Conservation (phyloP, 1,139 yeast genomes). For the Yamadazyma spencermartinsiae region DNA sequence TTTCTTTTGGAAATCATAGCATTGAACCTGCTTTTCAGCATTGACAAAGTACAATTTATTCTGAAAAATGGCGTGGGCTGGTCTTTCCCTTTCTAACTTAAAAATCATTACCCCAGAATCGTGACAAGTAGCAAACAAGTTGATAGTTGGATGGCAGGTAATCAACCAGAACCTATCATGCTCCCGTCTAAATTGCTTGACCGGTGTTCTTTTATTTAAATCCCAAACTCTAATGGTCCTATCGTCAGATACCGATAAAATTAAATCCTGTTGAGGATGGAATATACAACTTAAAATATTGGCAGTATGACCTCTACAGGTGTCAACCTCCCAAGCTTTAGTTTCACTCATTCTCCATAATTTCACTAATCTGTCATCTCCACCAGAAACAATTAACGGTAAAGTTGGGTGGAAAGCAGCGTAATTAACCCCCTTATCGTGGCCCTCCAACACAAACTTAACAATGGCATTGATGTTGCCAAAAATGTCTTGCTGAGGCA, state of each 20-base stretch:
- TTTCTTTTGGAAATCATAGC: slow-evolving; percentile 62
- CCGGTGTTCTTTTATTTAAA: slow-evolving; percentile 87
- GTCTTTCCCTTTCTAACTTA: slow-evolving; percentile 96
- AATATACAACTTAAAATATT: slow-evolving; percentile 87
- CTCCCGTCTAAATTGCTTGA: slow-evolving; percentile 93
- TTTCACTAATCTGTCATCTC: slow-evolving; percentile 94
- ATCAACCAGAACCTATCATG: slow-evolving; percentile 94
- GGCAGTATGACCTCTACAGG: slow-evolving; percentile 96
- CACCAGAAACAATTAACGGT: slow-evolving; percentile 93
- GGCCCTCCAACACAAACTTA: slow-evolving; percentile 95
- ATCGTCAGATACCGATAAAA: slow-evolving; percentile 93
- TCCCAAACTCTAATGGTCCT: slow-evolving; percentile 99
- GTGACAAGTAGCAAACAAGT: slow-evolving; percentile 94
- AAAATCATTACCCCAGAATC: slow-evolving; percentile 98
- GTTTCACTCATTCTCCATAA: slow-evolving; percentile 98
- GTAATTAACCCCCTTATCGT: slow-evolving; percentile 98
- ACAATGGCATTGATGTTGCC: slow-evolving; percentile 94
- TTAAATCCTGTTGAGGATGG: slow-evolving; percentile 92
- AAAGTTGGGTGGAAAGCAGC: slow-evolving; percentile 96
- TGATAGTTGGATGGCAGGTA: slow-evolving; percentile 84
- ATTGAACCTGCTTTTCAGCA: slow-evolving; percentile 83
- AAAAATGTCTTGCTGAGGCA: slow-evolving; percentile 87
- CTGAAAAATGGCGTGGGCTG: slow-evolving; percentile 77
- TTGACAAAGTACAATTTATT: slow-evolving; percentile 73
- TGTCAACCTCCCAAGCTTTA: slow-evolving; percentile 98